Base-by-base conservation (phyloP, 73 alveolate species). In the Breviolum minutum region DNA sequence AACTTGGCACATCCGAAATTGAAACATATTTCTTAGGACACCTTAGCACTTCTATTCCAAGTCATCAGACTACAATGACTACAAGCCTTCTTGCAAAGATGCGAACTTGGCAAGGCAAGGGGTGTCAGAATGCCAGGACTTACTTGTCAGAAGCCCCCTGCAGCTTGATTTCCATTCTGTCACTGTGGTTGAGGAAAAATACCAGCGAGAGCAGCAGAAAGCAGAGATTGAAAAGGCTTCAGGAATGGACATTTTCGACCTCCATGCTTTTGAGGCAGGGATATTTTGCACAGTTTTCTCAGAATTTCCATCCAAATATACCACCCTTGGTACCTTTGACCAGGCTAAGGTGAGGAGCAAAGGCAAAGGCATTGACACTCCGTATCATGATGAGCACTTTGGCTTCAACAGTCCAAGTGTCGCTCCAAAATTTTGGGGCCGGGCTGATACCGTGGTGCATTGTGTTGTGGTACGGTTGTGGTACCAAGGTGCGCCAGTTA, bases 401-500 rank as follows among this genome's bases (percentile, higher is more conserved):
- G 96, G 71, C 70, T 64, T 80, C 66, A 6, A 4, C 29, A 8
- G 70, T 8, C 7, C 32, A 62, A 16, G 29, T 20, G 63, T 29
- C 54, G 22, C 2, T 11, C 89, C 9, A 0, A 3, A 8, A 32
- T 32, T 80, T 80, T 40, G 54, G 54, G 3, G 54, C 54, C 3
- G n/a, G n/a, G 63, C n/a, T 40, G 54, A 40, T 40, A 40, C 54
- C 54, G 54, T 40, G 54, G 54, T 40, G 3, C 54, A 40, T 40
- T 40, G 79, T 7, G 30, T 32, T n/a, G 6, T 24, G 19, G 62
- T 27, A 5, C 40, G 26, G 68, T 8, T 54, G 90, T 40, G 30
- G 40, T 48, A 14, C 60, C 63, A 30, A 90, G 96, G 96, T 90
- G 96, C 74, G 96, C 96, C 30, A 60, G 86, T 74, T 90, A 90